Base-by-base conservation (phyloP, 176 grass and related monocot species). In the Rhipidocladum racemiflorum region DNA sequence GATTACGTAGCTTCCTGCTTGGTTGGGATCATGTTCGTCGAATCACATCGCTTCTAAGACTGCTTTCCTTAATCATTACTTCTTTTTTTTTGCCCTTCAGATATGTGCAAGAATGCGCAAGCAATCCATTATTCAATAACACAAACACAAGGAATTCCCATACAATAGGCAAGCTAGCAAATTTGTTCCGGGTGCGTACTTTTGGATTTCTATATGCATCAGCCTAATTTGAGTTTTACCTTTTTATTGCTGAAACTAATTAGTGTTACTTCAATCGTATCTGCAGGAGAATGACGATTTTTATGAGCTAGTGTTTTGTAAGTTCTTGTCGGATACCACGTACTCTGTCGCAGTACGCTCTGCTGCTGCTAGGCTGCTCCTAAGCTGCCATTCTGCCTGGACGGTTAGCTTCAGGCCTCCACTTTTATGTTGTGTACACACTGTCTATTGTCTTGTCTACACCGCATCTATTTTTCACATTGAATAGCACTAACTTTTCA, bases 201-300 rank as follows among this genome's bases (percentile, higher is more conserved):
- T 59, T 32, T 59, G 5, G 15, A 39, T 34, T 61, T n/a, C 21
- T 40, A 12, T 7, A 4, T 49, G 8, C 62, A 72, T 36, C 25
- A 23, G 3, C 1, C 10, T 21, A 21, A 42, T 30, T 62, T 25
- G 7, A 53, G 9, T 38, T 75, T 29, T 62, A 23, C 4, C 61
- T 1, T 0, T 65, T 65, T 38, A 39, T 28, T 79, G 39, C 51
- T 66, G 29, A 17, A 8, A 68, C 11, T 70, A 87, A 57, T 23
- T 18, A 6, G 57, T 55, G 40, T 71, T 27, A 38, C 36, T 65
- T 65, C 38, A 45, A 68, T 10, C 28, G 14, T 28, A 8, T 21
- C 21, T 18, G 51, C 89, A 99, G 96, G 96, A 99, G 40, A 93
- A 95, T 61, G 96, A 95, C 39, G 91, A 95, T 18, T 95, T 99